Percentiles rank a stretch among this genome's conserved stretches.
Evolutionary conservation across 108 stramenopile species (phyloP).

Genomic region (Epithemia pelagica): DNA sequence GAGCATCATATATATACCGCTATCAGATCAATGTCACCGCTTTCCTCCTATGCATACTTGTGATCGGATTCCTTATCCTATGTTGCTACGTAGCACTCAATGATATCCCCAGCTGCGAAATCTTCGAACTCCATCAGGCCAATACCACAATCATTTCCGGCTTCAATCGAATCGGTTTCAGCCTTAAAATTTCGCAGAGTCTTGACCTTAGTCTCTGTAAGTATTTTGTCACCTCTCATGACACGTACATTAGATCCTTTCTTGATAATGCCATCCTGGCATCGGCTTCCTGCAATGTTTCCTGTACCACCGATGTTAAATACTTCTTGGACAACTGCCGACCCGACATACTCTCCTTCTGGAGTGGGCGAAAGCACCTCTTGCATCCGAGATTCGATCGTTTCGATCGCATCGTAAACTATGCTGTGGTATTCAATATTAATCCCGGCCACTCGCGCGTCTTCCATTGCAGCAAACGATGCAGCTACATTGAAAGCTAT

Average conservation of each 20-base stretch:
- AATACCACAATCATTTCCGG: conserved; percentile 94
- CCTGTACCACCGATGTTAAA: conserved; percentile 95
- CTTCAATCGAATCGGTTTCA: conserved; percentile 80
- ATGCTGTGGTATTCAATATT: conserved; percentile 91
- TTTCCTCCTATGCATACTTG: too few species aligned
- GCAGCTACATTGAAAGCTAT: conserved; percentile 92
- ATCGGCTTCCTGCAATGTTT: conserved; percentile 91
- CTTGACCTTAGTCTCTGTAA: conserved; percentile 73
- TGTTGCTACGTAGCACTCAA: conserved; percentile 87
- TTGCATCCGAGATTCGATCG: conserved; percentile 85
- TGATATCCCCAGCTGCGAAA: conserved; percentile 87
- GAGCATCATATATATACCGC: too few species aligned
- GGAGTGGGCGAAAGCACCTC: conserved; percentile 90
- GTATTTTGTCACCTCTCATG: conserved; percentile 89
- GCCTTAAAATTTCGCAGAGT: conserved; percentile 92
- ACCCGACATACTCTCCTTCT: conserved; percentile 88
- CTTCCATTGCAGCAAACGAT: conserved; percentile 80
- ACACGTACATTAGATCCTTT: conserved; percentile 90
- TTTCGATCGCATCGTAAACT: conserved; percentile 93
- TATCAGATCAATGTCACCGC: too few species aligned
- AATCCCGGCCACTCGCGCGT: conserved; percentile 68
- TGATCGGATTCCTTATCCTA: too few species aligned
- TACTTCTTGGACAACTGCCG: conserved; percentile 85
- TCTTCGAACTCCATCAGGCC: conserved; percentile 85
- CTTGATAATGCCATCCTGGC: conserved; percentile 77